Conservation (phyloP, 441 rosid genomes). For the Corymbia citriodora region DNA sequence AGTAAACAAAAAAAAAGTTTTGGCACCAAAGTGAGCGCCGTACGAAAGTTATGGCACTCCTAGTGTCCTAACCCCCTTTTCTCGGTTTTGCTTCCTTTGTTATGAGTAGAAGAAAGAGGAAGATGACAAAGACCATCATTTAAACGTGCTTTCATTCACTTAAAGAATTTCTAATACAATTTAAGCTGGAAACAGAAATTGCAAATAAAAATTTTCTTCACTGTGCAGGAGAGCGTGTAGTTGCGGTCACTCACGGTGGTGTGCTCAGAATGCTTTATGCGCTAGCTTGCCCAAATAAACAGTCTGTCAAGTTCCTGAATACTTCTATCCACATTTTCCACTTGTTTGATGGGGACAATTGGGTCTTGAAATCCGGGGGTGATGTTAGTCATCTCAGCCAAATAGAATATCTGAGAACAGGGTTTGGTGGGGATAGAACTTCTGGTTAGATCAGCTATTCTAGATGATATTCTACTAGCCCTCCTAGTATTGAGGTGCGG, state of each 20-base stretch:
- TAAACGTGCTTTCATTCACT: not conserved
- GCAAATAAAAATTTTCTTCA: not conserved
- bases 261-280: not conserved
- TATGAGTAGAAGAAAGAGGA: not conserved
- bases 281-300: not conserved
- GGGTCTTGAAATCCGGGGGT: not conserved
- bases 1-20: too few species aligned
- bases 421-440: not conserved
- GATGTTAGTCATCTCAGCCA: not conserved
- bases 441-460: not conserved
- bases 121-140: not conserved
- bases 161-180: not conserved
- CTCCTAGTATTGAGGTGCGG: not conserved
- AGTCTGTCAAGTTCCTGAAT: not conserved
- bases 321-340: not conserved
- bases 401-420: not conserved
- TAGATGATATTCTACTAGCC: not conserved
- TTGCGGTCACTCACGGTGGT: rapidly evolving
- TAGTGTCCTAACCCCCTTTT: too few species aligned
- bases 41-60: too few species aligned
- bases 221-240: not conserved
- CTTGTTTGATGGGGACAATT: not conserved
- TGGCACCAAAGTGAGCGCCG: too few species aligned
- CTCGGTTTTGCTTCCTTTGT: not conserved
- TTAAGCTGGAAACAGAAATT: not conserved